Evolutionary conservation across 257 asterid genomes (phyloP).

Genomic region (Penstemon newberryi): DNA sequence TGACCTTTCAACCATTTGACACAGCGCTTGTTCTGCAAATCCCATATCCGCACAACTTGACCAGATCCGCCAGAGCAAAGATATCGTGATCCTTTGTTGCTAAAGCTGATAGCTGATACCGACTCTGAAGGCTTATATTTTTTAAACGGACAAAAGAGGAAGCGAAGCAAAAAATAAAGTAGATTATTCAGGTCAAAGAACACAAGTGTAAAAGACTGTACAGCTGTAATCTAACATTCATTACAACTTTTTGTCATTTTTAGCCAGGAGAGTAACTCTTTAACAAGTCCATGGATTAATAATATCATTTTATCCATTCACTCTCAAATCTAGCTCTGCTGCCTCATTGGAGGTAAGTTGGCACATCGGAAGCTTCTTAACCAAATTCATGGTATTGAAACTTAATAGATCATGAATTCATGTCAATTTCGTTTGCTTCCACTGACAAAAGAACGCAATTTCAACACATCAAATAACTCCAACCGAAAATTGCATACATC

Average conservation of each 20-base stretch:
- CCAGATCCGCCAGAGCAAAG: constrained; percentile 97
- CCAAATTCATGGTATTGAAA: background rate
- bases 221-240: constrained; percentile 4
- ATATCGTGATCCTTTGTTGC: constrained; percentile 92
- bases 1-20: constrained; percentile 98
- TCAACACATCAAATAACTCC: background rate
- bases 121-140: constrained; percentile 63
- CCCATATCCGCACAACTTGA: constrained; percentile 95
- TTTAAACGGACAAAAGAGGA: constrained; percentile 21
- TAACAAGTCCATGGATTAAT: background rate
- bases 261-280: constrained; percentile 6
- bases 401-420: background rate
- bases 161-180: constrained; percentile 10
- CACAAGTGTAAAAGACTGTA: constrained; percentile 7
- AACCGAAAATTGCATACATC: background rate
- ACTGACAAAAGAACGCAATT: background rate
- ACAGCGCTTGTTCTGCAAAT: constrained; percentile 90
- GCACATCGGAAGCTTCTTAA: constrained; percentile 16
- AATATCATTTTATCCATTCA: constrained; percentile 3
- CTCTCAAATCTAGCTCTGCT: constrained; percentile 14
- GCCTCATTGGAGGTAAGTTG: constrained; percentile 17
- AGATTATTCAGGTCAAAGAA: constrained; percentile 20
- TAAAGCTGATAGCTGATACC: constrained; percentile 81
- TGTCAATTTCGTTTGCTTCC: constrained; percentile 2
- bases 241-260: background rate